Evolutionary conservation across 495 filamentous ascomycete species (phyloP).

Genomic region (Penicillium egyptiacum): DNA sequence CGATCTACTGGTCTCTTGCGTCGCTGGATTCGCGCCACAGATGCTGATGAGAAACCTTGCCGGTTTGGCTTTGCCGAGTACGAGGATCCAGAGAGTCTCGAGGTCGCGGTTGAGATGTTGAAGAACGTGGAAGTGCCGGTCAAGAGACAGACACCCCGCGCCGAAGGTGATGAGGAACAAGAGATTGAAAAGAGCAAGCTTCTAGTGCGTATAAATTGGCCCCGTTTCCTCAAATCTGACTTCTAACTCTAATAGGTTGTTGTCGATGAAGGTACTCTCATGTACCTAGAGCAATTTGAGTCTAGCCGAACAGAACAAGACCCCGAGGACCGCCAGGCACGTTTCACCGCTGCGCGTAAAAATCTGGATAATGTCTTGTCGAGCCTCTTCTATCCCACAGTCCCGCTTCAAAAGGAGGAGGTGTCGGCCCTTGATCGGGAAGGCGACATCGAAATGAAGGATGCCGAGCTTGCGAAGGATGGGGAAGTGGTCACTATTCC

Average conservation of each 20-base stretch:
- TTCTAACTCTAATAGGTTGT: conserved; percentile 53
- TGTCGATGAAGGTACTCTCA: conserved; percentile 76
- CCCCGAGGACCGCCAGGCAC: conserved; percentile 62
- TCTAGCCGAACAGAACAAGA: conserved; percentile 64
- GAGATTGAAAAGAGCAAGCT: conserved; percentile 68
- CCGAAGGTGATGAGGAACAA: conserved; percentile 53
- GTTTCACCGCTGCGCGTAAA: conserved; percentile 65
- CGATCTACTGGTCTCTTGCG: conserved; percentile 72
- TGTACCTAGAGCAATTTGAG: conserved; percentile 79
- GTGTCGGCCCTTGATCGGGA: conserved; percentile 54
- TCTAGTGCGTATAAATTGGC: conserved; percentile 45
- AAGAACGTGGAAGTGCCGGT: conserved; percentile 83
- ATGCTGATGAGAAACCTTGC: conserved; percentile 80
- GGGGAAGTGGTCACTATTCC: conserved; percentile 87
- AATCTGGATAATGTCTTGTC: conserved; percentile 64
- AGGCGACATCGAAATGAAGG: conserved; percentile 72
- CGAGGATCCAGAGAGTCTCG: conserved; percentile 86
- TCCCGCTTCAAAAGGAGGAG: conserved; percentile 49
- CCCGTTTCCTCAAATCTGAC: background rate
- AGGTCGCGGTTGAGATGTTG: conserved; percentile 81
- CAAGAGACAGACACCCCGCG: conserved; percentile 59
- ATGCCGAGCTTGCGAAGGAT: conserved; percentile 57
- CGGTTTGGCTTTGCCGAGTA: conserved; percentile 97
- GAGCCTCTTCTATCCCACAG: conserved; percentile 69
- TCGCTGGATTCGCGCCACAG: conserved; percentile 80